A percentile compares a stretch with the other conserved stretches of the same genome.
These are phyloP conservation scores for Stromatinia cepivora DNA, from an alignment of 2,329 filamentous ascomycete genomes.

Conservation along the genomic window DNA sequence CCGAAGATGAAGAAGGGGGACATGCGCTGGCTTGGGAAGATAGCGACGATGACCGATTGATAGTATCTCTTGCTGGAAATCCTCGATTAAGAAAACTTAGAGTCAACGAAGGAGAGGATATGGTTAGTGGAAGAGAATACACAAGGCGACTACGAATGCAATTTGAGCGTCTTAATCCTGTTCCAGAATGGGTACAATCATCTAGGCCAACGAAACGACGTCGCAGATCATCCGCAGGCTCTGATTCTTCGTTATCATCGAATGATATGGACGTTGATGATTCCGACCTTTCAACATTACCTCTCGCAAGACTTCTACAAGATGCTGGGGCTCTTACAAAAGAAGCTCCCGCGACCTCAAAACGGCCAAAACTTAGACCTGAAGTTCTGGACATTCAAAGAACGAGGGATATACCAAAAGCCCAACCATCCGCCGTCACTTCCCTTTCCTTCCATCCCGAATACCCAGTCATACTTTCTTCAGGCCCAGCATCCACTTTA, in stretches of 20 bases:
- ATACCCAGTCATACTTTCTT: slow-evolving; percentile 85
- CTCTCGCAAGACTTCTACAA: slow-evolving; percentile 77
- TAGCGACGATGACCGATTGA: slow-evolving; percentile 88
- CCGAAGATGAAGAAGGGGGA: slow-evolving; percentile 44
- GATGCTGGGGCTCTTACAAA: slow-evolving; percentile 66
- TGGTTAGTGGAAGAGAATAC: slow-evolving; percentile 86
- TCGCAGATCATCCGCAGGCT: slow-evolving; percentile 52
- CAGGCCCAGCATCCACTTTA: slow-evolving; percentile 80
- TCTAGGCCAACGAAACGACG: slow-evolving; percentile 53
- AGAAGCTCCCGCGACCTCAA: slow-evolving; percentile 49
- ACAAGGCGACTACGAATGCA: slow-evolving; percentile 76
- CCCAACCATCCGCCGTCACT: slow-evolving; percentile 75
- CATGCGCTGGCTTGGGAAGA: slow-evolving; percentile 78
- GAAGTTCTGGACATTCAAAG: slow-evolving; percentile 90
- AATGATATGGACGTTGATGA: slow-evolving; percentile 54
- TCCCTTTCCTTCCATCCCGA: slow-evolving; percentile 87
- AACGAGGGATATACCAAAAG: slow-evolving; percentile 78
- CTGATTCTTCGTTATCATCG: slow-evolving; percentile 43
- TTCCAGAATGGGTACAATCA: slow-evolving; percentile 61
- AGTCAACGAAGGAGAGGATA: slow-evolving; percentile 76
- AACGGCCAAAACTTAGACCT: slow-evolving; percentile 73
- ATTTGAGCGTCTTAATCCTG: slow-evolving; percentile 61
- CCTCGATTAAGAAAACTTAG: slow-evolving; percentile 80
- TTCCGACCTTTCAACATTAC: slow-evolving; percentile 66
- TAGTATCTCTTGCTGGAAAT: slow-evolving; percentile 76